phyloP scores from a whole-genome alignment of 352 stramenopile species.

The Peronospora farinosa region DNA sequence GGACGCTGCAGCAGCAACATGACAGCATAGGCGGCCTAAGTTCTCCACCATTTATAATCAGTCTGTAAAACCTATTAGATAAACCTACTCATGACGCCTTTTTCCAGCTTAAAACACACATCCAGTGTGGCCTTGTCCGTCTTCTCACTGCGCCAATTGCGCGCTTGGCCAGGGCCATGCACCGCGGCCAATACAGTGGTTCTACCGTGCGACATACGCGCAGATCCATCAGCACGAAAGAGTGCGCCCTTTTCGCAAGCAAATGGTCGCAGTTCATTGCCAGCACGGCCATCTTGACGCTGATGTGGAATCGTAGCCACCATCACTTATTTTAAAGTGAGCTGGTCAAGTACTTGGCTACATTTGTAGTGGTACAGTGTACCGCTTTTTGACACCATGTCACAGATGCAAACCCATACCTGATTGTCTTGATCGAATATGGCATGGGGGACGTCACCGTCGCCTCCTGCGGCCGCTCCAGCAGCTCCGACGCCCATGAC shows the following conservation, averaged over 20 bases:
- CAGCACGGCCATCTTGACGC: conserved; percentile 55
- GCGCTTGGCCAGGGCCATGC: conserved; percentile 69
- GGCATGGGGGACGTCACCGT: conserved; percentile 16
- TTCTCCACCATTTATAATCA: no score
- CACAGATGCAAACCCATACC: neutral
- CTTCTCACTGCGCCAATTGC: conserved; percentile 64
- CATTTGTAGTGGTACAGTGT: conserved; percentile 13
- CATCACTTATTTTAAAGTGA: conserved; percentile 28
- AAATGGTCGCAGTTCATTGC: conserved; percentile 74
- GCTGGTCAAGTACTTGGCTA: conserved; percentile 7
- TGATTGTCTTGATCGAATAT: conserved; percentile 13
- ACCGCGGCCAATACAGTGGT: conserved; percentile 69
- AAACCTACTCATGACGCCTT: conserved; percentile 61
- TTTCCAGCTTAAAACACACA: conserved; percentile 78
- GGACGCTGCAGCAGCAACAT: conserved; percentile 31
- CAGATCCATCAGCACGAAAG: conserved; percentile 73
- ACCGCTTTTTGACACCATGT: conserved; percentile 1
- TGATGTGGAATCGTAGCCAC: conserved; percentile 34
- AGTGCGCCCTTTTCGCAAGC: conserved; percentile 69
- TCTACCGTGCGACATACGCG: conserved; percentile 70
- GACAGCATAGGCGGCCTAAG: neutral
- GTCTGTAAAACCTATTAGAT: neutral
- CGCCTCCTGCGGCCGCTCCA: conserved; percentile 8
- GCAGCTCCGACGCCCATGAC: conserved; percentile 28
- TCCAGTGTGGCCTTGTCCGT: conserved; percentile 57